A percentile compares a stretch with the other conserved stretches of the same genome.
Conservation (phyloP, 371 early-diverging fungal species). For the Mucor indicus region DNA sequence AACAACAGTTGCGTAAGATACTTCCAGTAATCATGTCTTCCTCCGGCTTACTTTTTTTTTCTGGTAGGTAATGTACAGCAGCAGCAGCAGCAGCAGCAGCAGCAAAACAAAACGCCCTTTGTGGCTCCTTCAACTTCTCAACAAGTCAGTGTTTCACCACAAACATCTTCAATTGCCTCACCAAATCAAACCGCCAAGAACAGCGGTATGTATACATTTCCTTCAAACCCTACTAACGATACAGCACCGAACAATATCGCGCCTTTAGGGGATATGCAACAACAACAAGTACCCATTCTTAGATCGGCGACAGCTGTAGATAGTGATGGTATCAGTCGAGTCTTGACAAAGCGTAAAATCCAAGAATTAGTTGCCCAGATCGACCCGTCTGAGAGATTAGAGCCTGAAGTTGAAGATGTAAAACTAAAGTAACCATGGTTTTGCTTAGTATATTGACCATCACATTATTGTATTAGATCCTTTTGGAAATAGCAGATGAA, state of each 20-base stretch:
- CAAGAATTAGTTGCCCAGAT: conserved; percentile 86
- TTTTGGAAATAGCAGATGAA: conserved; percentile 89
- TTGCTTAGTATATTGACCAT: not conserved
- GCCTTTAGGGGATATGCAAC: no score
- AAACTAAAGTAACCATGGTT: conserved; percentile 4
- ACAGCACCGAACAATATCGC: no score
- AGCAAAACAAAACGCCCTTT: conserved; percentile 7
- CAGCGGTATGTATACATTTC: no score
- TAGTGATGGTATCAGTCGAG: conserved; percentile 28
- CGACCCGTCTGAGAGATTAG: conserved; percentile 81
- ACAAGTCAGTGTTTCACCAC: conserved; percentile 4
- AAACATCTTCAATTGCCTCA: not conserved
- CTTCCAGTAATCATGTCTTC: no score
- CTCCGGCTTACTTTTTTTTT: no score
- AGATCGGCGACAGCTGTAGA: conserved; percentile 24
- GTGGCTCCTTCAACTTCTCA: conserved; percentile 7
- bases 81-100: not conserved
- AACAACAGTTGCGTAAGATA: no score
- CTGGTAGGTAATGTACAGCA: no score
- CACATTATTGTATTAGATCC: conserved; percentile 45
- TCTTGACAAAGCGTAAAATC: conserved; percentile 81
- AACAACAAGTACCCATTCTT: conserved; percentile 16
- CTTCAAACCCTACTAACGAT: not conserved
- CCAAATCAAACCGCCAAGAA: no score
- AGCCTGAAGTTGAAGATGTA: conserved; percentile 90